Percentiles rank a stretch among this genome's conserved stretches.
Conservation (phyloP, 1,284 basidiomycete genomes). For the Sutorius eximius region DNA sequence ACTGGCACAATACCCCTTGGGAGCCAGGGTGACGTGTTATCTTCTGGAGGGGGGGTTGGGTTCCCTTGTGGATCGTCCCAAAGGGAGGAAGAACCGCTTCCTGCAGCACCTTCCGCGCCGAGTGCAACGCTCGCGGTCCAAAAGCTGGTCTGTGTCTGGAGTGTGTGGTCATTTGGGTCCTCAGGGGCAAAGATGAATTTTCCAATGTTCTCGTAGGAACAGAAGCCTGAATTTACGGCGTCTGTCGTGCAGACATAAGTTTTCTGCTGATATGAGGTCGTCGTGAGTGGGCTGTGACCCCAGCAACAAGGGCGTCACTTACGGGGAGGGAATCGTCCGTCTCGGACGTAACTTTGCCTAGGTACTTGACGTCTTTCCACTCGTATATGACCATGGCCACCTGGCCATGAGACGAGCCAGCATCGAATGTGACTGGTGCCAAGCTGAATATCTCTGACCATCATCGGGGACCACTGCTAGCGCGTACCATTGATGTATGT, state of each 20-base stretch:
- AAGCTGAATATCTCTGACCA: neutral
- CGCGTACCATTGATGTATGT: constrained; percentile 84
- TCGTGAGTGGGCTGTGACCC: constrained; percentile 18
- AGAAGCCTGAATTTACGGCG: constrained; percentile 70
- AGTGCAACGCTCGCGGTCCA: constrained; percentile 74
- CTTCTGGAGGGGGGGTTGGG: constrained; percentile 49
- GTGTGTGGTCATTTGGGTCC: constrained; percentile 54
- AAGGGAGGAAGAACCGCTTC: constrained; percentile 31
- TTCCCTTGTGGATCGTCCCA: constrained; percentile 64
- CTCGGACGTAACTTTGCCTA: constrained; percentile 71
- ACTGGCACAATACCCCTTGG: constrained; percentile 22
- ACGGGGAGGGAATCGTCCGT: constrained; percentile 67
- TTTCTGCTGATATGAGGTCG: constrained; percentile 56
- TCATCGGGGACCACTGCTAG: constrained; percentile 1
- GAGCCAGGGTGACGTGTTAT: constrained; percentile 50
- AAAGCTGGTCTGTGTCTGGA: constrained; percentile 71
- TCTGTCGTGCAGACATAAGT: constrained; percentile 89
- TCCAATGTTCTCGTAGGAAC: constrained; percentile 69
- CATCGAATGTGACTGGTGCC: constrained; percentile 77
- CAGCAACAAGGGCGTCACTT: constrained; percentile 37
- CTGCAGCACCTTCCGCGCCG: constrained; percentile 27
- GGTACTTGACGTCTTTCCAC: constrained; percentile 82
- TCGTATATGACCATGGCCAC: constrained; percentile 95
- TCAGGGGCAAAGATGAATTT: constrained; percentile 73
- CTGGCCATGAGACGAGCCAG: constrained; percentile 75